These are phyloP conservation scores for Claviceps humidiphila DNA, from an alignment of 2,329 filamentous ascomycete genomes.

Conservation along the genomic window DNA sequence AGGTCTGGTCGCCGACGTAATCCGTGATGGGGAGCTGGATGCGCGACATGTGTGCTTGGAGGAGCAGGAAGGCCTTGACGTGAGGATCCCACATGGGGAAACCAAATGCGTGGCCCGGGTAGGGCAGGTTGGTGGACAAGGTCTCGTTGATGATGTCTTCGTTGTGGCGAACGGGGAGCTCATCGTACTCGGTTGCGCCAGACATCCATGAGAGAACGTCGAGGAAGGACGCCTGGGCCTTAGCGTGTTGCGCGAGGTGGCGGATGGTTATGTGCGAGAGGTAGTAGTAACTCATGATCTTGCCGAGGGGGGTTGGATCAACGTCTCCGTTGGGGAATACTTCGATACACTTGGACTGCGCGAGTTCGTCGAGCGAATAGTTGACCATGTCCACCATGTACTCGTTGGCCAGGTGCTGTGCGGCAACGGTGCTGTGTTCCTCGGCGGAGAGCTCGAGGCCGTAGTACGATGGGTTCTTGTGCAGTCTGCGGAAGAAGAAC, in stretches of 20 bases:
- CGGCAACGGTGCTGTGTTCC: conserved; percentile 75
- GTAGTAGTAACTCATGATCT: conserved; percentile 99
- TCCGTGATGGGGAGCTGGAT: conserved; percentile 89
- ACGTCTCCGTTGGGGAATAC: conserved; percentile 80
- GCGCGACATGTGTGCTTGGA: conserved; percentile 91
- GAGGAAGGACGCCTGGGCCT: conserved; percentile 60
- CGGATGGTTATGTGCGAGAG: conserved; percentile 90
- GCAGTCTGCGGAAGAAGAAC: conserved; percentile 92
- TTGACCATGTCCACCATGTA: conserved; percentile 93
- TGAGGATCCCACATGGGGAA: conserved; percentile 98
- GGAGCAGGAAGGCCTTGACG: conserved; percentile 84
- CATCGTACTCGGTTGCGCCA: conserved; percentile 87
- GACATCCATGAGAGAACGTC: conserved; percentile 89
- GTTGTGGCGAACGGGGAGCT: conserved; percentile 93
- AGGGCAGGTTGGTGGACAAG: conserved; percentile 67
- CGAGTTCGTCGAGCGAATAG: conserved; percentile 69
- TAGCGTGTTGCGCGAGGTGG: conserved; percentile 64
- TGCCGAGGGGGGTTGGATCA: conserved; percentile 79
- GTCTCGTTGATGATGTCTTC: conserved; percentile 95
- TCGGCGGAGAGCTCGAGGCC: conserved; percentile 87
- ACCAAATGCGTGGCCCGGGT: conserved; percentile 44
- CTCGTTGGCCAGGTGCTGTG: conserved; percentile 79
- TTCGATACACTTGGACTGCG: conserved; percentile 70
- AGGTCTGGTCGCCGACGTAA: conserved; percentile 87
- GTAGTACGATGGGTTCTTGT: conserved; percentile 98